phyloP scores from a whole-genome alignment of 2,329 filamentous ascomycete genomes.

The Ascochyta clinopodiicola region DNA sequence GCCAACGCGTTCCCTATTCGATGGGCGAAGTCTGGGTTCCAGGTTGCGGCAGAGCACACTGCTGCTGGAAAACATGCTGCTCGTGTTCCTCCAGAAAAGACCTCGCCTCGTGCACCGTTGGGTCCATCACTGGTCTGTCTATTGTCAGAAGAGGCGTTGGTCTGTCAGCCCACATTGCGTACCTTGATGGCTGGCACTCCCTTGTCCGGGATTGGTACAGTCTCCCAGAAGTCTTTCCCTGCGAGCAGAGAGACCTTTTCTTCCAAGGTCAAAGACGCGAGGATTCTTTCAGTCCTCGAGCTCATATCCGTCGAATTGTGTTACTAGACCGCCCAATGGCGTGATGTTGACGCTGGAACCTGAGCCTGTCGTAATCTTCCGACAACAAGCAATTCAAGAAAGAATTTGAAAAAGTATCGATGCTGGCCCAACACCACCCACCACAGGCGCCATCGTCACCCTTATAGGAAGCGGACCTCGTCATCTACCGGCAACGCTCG shows the following conservation, averaged over 20 bases:
- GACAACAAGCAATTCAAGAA: neutral
- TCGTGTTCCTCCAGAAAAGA: constrained; percentile 67
- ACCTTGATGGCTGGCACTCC: constrained; percentile 64
- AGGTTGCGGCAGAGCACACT: constrained; percentile 71
- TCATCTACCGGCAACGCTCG: constrained; percentile 15
- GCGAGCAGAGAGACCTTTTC: constrained; percentile 46
- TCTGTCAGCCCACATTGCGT: neutral
- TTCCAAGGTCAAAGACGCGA: constrained; percentile 43
- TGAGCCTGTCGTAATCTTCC: neutral
- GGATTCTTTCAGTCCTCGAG: constrained; percentile 35
- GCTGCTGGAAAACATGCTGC: constrained; percentile 80
- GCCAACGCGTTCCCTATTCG: constrained; percentile 70
- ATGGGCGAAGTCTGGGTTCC: constrained; percentile 67
- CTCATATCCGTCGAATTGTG: constrained; percentile 21
- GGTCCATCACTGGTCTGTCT: constrained; percentile 68
- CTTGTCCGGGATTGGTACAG: constrained; percentile 64
- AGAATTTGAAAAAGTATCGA: neutral
- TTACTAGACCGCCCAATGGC: neutral
- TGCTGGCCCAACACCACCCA: neutral
- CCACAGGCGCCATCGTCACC: neutral
- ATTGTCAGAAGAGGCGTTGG: constrained; percentile 2
- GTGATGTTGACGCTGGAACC: neutral
- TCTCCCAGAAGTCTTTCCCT: constrained; percentile 71
- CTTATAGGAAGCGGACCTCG: constrained; percentile 5
- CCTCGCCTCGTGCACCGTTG: constrained; percentile 68